Conservation (phyloP, 192 early-diverging fungal genomes). For the Dissophora ornata region DNA sequence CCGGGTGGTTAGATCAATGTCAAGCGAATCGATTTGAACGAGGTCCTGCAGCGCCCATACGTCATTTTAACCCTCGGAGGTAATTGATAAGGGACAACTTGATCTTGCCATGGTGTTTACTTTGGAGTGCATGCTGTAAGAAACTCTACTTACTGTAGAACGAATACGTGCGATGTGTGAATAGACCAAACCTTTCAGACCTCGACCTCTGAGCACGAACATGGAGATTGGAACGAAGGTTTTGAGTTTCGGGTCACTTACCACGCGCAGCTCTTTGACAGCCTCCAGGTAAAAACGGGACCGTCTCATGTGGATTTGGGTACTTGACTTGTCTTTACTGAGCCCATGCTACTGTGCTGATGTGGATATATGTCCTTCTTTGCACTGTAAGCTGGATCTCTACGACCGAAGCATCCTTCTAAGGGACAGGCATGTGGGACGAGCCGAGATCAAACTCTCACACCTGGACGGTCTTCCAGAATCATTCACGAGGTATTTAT, state of each 20-base stretch:
- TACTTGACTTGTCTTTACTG: background rate
- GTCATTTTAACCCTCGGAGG: slow-evolving; percentile 71
- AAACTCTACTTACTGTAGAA: no score
- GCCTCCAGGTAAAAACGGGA: slow-evolving; percentile 53
- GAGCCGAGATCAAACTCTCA: slow-evolving; percentile 72
- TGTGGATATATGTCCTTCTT: slow-evolving; percentile 16
- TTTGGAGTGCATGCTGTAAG: background rate
- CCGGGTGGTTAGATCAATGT: slow-evolving; percentile 61
- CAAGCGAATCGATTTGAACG: slow-evolving; percentile 67
- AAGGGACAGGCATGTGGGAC: slow-evolving; percentile 73
- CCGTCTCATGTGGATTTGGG: no score
- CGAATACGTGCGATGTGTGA: no score
- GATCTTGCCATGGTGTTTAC: slow-evolving; percentile 1
- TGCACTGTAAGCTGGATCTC: slow-evolving; percentile 68
- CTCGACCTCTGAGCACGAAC: slow-evolving; percentile 63
- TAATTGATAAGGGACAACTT: no score
- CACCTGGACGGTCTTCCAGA: slow-evolving; percentile 72
- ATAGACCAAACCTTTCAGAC: slow-evolving; percentile 75
- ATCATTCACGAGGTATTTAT: slow-evolving; percentile 71
- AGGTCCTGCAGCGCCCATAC: slow-evolving; percentile 69
- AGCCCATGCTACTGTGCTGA: no score
- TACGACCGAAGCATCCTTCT: slow-evolving; percentile 72
- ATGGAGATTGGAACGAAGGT: slow-evolving; percentile 77
- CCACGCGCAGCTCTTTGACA: slow-evolving; percentile 81
- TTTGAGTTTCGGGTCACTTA: slow-evolving; percentile 77